These are phyloP conservation scores for Balamuthia mandrillaris DNA, from an alignment of 208 protist species.

Conservation along the genomic window DNA sequence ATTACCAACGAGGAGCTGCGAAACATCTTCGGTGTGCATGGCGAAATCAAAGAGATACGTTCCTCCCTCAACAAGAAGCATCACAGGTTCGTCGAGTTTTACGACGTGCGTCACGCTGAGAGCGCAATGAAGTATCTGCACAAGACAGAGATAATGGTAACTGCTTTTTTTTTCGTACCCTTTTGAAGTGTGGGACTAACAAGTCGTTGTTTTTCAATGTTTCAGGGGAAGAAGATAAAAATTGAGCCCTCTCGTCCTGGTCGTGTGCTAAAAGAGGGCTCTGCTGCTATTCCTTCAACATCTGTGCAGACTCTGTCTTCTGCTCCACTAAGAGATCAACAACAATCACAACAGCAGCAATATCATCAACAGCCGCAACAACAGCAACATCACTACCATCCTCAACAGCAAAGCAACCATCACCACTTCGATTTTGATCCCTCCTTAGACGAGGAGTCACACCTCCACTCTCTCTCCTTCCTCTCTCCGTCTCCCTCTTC, in stretches of 20 bases:
- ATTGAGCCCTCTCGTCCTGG: conserved; percentile 25
- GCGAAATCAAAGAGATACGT: conserved; percentile 73
- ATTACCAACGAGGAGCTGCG: conserved; percentile 48
- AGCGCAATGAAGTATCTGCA: conserved; percentile 66
- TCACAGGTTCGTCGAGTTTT: conserved; percentile 77
- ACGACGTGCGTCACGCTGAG: conserved; percentile 64
- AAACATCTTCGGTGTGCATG: conserved; percentile 60
- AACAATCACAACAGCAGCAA: neutral
- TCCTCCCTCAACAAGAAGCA: conserved; percentile 72
- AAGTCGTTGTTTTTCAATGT: neutral
- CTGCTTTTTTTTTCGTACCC: no score
- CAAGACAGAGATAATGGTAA: conserved; percentile 53
- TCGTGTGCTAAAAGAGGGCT: no score
- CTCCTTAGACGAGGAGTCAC: neutral
- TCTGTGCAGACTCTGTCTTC: no score
- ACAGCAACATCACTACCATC: neutral
- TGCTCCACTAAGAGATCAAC: neutral
- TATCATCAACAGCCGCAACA: no score
- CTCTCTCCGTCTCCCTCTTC: neutral
- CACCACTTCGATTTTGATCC: neutral
- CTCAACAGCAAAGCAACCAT: neutral
- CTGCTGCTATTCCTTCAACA: no score
- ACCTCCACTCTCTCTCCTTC: neutral
- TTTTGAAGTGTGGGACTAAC: neutral
- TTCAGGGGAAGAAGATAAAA: conserved; percentile 36